Evolutionary conservation across 805 yeast species (phyloP), one percentile per base, ranked within the genome.

Genomic region (Ogataea populi-albae): DNA sequence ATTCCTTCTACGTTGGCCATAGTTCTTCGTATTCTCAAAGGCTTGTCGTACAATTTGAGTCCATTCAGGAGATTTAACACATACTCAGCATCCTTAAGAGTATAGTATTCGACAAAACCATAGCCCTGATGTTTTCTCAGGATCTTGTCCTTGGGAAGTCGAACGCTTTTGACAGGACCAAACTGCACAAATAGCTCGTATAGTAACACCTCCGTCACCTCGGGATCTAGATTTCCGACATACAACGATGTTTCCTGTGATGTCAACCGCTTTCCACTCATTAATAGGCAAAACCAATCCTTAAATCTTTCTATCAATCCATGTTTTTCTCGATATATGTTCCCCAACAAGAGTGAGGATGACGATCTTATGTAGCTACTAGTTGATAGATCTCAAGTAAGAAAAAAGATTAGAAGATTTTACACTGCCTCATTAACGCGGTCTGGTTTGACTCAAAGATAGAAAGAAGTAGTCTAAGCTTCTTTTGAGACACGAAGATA

Each of bases 181-280:
- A 86, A 80, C 57, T 93, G 98, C 5, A 85, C 58, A 57, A 88
- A 79, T 15, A 93, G 69, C 57, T 93, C 98, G 52, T 81, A 86
- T 19, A 93, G 59, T 14, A 89, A 52, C 2, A 69, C 62, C 49
- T 86, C 95, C 1, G 79, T 77, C 4, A 79, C 95, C 31, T 74
- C 72, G 1, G 81, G 77, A 46, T 86, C 96, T 4, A 93, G 61
- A 47, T 88, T 86, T 1, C 97, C 96, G 11, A 88, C 71, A 54
- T 86, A 88, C 1, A 88, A 57, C 1, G 94, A 73, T 2, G 78
- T 75, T 26, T 76, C 78, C 34, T 71, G 74, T 50, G 30, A 80
- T 38, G 40, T 43, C 37, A n/a, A n/a, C n/a, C n/a, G n/a, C n/a
- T n/a, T n/a, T n/a, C n/a, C n/a, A n/a, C n/a, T n/a, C n/a, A n/a